These are phyloP conservation scores for Aspergillus piperis DNA, from an alignment of 2,329 filamentous ascomycete genomes.

Conservation along the genomic window DNA sequence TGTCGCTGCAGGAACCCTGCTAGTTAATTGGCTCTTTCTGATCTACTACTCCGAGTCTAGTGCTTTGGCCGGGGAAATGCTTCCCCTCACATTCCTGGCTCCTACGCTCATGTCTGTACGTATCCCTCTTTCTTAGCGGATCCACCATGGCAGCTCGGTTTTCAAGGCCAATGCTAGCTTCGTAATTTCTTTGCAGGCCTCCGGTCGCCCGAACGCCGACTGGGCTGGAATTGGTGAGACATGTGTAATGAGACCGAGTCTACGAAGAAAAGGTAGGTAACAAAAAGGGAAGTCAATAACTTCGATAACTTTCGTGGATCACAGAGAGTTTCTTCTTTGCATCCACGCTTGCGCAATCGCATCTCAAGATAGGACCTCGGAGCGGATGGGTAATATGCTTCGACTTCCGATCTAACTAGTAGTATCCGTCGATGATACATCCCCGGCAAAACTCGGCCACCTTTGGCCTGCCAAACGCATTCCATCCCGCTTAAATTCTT, in stretches of 20 bases:
- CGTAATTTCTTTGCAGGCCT: not conserved
- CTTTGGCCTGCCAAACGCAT: not conserved
- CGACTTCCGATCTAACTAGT: not conserved
- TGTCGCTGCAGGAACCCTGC: not conserved
- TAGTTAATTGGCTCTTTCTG: not conserved
- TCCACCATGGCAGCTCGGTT: not conserved
- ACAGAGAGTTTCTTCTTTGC: too few species aligned
- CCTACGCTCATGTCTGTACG: not conserved
- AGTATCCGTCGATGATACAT: not conserved
- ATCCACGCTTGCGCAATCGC: not conserved
- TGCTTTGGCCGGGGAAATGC: not conserved
- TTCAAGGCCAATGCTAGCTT: too few species aligned
- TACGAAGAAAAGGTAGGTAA: not conserved
- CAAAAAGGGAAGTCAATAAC: not conserved
- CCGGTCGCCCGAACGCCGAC: not conserved
- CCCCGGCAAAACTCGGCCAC: not conserved
- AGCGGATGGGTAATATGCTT: not conserved
- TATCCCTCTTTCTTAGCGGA: not conserved
- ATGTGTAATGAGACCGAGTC: not conserved
- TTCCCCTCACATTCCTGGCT: not conserved
- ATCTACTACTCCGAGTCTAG: not conserved
- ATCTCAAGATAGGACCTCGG: not conserved
- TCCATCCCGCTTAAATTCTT: not conserved
- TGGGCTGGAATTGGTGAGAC: not conserved
- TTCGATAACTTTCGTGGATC: too few species aligned